Conservation (phyloP, 2,329 filamentous ascomycete species). For the Aureobasidium namibiae region DNA sequence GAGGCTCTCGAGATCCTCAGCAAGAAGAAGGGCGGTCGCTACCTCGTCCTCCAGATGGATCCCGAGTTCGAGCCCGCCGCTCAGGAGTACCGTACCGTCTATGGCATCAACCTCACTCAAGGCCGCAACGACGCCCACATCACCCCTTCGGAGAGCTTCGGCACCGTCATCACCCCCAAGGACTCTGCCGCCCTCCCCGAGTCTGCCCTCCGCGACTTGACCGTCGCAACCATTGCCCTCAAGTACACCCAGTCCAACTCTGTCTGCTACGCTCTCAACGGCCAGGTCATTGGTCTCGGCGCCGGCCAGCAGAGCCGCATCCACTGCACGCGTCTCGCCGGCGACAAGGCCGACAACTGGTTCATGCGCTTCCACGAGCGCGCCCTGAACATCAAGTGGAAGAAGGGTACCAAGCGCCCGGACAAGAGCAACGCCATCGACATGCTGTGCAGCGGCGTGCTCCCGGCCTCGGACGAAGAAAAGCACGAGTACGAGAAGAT, state of each 20-base stretch:
- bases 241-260: slow-evolving; percentile 99
- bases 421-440: slow-evolving; percentile 99
- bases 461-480: slow-evolving; percentile 77
- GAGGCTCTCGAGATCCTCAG: slow-evolving; percentile 84
- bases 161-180: slow-evolving; percentile 78
- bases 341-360: slow-evolving; percentile 99
- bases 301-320: slow-evolving; percentile 97
- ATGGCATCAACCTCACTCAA: slow-evolving; percentile 81
- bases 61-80: slow-evolving; percentile 67
- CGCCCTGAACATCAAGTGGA: slow-evolving; percentile 85
- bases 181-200: slow-evolving; percentile 62
- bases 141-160: slow-evolving; percentile 71
- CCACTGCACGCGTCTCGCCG: slow-evolving; percentile 93
- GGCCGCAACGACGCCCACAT: slow-evolving; percentile 89
- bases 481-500: slow-evolving; percentile 77
- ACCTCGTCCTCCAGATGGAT: slow-evolving; percentile 93
- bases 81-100: slow-evolving; percentile 78
- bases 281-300: slow-evolving; percentile 87
- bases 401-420: slow-evolving; percentile 90
- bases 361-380: slow-evolving; percentile 97
- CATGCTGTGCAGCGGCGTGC: slow-evolving; percentile 81
- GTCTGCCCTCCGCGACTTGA: slow-evolving; percentile 76
- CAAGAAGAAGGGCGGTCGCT: slow-evolving; percentile 98
- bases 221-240: slow-evolving; percentile 89
- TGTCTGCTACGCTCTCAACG: slow-evolving; percentile 91